A percentile compares a stretch with the other conserved stretches of the same genome.
These are phyloP conservation scores for Eutrema yunnanense DNA, from an alignment of 345 rosid species.

Conservation along the genomic window DNA sequence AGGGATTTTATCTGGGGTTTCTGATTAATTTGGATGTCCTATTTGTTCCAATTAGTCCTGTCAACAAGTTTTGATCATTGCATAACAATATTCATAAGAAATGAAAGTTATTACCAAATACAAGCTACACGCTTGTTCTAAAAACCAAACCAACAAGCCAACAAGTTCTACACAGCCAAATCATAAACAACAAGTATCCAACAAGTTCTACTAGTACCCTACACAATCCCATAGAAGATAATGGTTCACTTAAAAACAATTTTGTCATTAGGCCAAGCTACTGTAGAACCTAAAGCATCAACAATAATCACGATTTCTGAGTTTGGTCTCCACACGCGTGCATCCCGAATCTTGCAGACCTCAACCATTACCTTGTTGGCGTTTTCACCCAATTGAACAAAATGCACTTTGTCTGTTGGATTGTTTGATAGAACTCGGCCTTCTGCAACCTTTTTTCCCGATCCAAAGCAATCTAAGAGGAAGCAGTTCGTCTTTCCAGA, in stretches of 20 bases:
- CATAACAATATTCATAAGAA: neutral
- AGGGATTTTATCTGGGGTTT: neutral
- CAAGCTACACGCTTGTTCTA: neutral
- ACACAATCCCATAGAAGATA: neutral
- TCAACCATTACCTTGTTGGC: neutral
- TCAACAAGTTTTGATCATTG: neutral
- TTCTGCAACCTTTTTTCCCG: too few species aligned
- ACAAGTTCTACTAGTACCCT: neutral
- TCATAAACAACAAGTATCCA: neutral
- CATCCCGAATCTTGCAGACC: neutral
- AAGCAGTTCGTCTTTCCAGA: too few species aligned
- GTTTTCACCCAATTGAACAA: neutral
- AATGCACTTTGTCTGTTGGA: neutral
- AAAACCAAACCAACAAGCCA: neutral
- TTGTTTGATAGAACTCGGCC: too few species aligned
- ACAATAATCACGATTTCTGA: neutral
- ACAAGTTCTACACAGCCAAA: neutral
- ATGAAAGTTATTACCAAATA: neutral
- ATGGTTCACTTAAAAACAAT: neutral
- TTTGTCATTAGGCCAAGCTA: neutral
- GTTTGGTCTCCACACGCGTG: neutral
- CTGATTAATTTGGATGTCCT: neutral
- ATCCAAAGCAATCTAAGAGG: too few species aligned
- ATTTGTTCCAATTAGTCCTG: neutral
- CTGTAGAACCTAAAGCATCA: neutral